Evolutionary conservation across 1,139 yeast genomes (phyloP).

Genomic region (Yamadazyma oceani): DNA sequence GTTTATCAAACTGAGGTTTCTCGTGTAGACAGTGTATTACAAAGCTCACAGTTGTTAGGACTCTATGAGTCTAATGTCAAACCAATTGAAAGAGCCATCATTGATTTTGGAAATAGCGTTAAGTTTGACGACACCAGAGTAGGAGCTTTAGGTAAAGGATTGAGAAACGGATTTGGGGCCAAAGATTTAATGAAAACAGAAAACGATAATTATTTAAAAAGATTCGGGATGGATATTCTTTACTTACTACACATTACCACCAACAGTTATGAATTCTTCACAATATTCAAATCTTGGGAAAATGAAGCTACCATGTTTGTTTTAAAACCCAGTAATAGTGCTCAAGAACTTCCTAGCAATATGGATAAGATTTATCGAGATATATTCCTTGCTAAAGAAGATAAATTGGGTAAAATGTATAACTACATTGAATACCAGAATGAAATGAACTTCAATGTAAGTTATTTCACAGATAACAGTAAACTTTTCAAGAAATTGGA

Average conservation of each 20-base stretch:
- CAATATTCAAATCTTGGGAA: slow-evolving; percentile 70
- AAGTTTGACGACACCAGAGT: slow-evolving; percentile 65
- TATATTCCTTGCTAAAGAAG: slow-evolving; percentile 46
- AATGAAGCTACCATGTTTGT: slow-evolving; percentile 53
- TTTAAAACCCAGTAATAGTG: slow-evolving; percentile 65
- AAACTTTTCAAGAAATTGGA: slow-evolving; percentile 57
- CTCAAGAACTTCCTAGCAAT: slow-evolving; percentile 63
- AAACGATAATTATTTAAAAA: slow-evolving; percentile 50
- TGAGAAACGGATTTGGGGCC: slow-evolving; percentile 78
- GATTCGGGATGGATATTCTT: slow-evolving; percentile 58
- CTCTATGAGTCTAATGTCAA: slow-evolving; percentile 75
- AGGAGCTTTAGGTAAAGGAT: slow-evolving; percentile 85
- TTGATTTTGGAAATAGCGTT: slow-evolving; percentile 75
- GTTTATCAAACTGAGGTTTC: slow-evolving; percentile 55
- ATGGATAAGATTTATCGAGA: slow-evolving; percentile 58
- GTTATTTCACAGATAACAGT: slow-evolving; percentile 47
- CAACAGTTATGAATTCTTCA: slow-evolving; percentile 74
- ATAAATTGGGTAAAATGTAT: slow-evolving; percentile 40
- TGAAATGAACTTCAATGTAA: slow-evolving; percentile 51
- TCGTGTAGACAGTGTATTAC: slow-evolving; percentile 64
- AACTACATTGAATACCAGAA: slow-evolving; percentile 52
- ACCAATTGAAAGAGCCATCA: slow-evolving; percentile 69
- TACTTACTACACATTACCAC: slow-evolving; percentile 73
- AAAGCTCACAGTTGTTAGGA: slow-evolving; percentile 63
- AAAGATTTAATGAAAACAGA: slow-evolving; percentile 54